phyloP scores from a whole-genome alignment of 768 basidiomycete species.

The Tremella yokohamensis region DNA sequence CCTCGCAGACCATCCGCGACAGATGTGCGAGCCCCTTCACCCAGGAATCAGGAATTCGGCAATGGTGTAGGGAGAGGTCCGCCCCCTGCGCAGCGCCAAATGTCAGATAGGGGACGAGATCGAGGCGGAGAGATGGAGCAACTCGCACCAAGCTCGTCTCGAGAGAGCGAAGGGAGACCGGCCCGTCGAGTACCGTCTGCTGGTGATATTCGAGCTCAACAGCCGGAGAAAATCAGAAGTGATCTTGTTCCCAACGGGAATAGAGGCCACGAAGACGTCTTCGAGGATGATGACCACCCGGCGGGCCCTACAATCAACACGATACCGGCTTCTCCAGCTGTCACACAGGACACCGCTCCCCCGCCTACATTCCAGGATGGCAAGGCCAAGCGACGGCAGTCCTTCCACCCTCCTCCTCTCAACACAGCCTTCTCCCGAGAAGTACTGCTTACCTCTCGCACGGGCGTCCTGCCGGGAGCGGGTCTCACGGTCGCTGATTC shows the following conservation, averaged over 20 bases:
- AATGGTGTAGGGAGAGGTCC: constrained; percentile 10
- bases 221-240: neutral
- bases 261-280: constrained; percentile 1
- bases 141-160: too few relatives aligned
- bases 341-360: constrained; percentile 12
- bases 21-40: constrained; percentile 12
- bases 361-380: constrained; percentile 53
- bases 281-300: constrained; percentile 8
- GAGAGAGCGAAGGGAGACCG: neutral
- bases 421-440: constrained; percentile 50
- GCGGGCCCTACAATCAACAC: constrained; percentile 26
- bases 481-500: constrained; percentile 64
- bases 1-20: constrained; percentile 1
- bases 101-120: constrained; percentile 54
- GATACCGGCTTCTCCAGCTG: constrained; percentile 22
- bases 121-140: constrained; percentile 55
- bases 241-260: neutral
- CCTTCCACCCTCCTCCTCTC: constrained; percentile 47
- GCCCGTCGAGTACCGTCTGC: neutral
- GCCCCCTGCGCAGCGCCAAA: neutral
- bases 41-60: neutral
- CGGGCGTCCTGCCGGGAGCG: constrained; percentile 36
- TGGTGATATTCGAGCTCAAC: neutral
- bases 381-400: constrained; percentile 58
- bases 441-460: constrained; percentile 40